Evolutionary conservation across 352 stramenopile genomes (phyloP).

Genomic region (Pythium phragmiticola): DNA sequence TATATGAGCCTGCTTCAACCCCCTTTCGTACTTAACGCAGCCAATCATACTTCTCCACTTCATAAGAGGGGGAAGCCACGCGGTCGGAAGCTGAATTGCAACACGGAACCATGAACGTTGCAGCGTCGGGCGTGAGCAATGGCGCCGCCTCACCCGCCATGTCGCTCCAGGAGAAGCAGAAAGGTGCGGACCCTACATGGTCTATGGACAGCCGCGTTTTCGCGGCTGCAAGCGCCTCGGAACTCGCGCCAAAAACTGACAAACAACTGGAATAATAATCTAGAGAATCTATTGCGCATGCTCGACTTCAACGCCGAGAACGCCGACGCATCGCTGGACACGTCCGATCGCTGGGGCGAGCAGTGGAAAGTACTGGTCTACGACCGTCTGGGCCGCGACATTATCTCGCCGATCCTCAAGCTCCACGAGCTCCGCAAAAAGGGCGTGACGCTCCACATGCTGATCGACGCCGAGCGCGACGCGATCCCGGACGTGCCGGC

Average conservation of each 20-base stretch:
- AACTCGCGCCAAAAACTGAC: conserved; percentile 1
- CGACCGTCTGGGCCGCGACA: conserved; percentile 94
- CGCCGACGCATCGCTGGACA: conserved; percentile 35
- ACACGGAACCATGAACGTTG: conserved; percentile 29
- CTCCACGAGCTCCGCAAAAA: conserved; percentile 95
- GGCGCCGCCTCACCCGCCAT: conserved; percentile 28
- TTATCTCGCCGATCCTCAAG: conserved; percentile 98
- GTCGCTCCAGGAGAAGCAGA: conserved; percentile 84
- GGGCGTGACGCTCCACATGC: conserved; percentile 97
- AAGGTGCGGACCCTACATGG: conserved; percentile 35
- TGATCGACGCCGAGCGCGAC: conserved; percentile 93
- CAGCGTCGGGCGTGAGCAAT: conserved; percentile 1
- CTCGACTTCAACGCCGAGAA: conserved; percentile 84
- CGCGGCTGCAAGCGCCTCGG: background rate
- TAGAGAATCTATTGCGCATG: conserved; percentile 83
- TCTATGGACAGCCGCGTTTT: background rate
- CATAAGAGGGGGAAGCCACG: conserved; percentile 12
- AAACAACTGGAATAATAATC: background rate
- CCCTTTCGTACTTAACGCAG: conserved; percentile 4
- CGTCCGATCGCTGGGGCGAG: conserved; percentile 72
- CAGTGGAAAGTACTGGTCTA: conserved; percentile 98
- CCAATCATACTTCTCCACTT: conserved; percentile 12
- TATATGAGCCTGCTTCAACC: conserved; percentile 1
- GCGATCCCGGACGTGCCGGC: conserved; percentile 96
- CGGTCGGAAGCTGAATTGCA: background rate